Evolutionary conservation across 164 flowering plant species (phyloP).

Genomic region (Houttuynia cordata): DNA sequence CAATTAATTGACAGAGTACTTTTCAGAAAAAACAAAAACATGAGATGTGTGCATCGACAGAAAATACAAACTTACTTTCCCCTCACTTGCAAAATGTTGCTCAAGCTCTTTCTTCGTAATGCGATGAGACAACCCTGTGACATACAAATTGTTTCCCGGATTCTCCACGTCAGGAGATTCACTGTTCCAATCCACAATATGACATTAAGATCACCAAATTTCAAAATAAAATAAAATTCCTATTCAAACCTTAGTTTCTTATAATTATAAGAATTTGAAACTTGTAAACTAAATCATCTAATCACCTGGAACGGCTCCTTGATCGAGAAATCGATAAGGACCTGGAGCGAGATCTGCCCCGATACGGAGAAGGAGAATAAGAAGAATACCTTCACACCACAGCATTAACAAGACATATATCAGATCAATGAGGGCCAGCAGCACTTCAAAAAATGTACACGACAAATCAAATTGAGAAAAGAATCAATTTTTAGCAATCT

Average conservation of each 20-base stretch:
- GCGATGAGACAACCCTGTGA: constrained; percentile 75
- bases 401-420: background rate
- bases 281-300: too few relatives aligned
- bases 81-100: constrained; percentile 72
- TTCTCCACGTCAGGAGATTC: constrained; percentile 62
- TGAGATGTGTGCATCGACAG: too few relatives aligned
- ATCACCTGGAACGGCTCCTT: constrained; percentile 52
- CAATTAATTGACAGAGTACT: too few relatives aligned
- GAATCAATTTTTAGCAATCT: background rate
- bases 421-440: too few relatives aligned
- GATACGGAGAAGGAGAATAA: constrained; percentile 14
- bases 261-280: too few relatives aligned
- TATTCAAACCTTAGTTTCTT: too few relatives aligned
- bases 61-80: constrained; percentile 33
- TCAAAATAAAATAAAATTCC: too few relatives aligned
- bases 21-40: too few relatives aligned
- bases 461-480: background rate
- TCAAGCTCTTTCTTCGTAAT: constrained; percentile 70
- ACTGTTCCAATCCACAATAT: constrained; percentile 33
- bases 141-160: constrained; percentile 91
- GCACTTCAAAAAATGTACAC: background rate
- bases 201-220: background rate
- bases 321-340: constrained; percentile 32
- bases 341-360: constrained; percentile 45
- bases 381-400: constrained; percentile 34